Conservation (phyloP, 202 grass and related monocot species). For the Cymbopogon flexuosus region DNA sequence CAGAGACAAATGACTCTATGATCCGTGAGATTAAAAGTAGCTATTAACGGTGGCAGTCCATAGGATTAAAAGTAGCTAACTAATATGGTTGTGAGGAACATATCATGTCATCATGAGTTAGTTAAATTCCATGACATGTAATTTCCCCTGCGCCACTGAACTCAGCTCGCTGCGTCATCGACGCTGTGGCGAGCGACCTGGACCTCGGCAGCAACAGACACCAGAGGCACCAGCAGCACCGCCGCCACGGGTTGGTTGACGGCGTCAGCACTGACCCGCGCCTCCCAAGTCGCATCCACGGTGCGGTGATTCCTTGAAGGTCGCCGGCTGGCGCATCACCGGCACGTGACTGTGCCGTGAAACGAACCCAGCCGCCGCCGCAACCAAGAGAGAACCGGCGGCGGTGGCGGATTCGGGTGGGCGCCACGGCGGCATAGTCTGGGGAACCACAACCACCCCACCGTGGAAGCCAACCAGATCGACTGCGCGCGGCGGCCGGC, state of each 20-base stretch:
- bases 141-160: not conserved
- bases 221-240: too few relatives aligned
- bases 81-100: too few relatives aligned
- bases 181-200: not conserved
- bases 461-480: not conserved
- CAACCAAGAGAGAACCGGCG: not conserved
- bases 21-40: not conserved
- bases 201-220: too few relatives aligned
- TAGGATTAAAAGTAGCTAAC: too few relatives aligned
- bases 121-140: not conserved
- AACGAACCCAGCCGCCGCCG: not conserved
- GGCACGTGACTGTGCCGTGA: not conserved
- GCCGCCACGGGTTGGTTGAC: too few relatives aligned
- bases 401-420: not conserved
- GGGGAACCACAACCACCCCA: not conserved
- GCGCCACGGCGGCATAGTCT: not conserved
- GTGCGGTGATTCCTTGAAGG: too few relatives aligned
- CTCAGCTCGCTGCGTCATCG: not conserved
- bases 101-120: too few relatives aligned
- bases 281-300: not conserved
- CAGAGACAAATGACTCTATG: not conserved
- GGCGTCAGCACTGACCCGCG: not conserved
- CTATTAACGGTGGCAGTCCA: too few relatives aligned
- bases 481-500: not conserved
- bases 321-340: not conserved